Conservation (phyloP, 106 monocot species). For the Narthecium ossifragum region DNA sequence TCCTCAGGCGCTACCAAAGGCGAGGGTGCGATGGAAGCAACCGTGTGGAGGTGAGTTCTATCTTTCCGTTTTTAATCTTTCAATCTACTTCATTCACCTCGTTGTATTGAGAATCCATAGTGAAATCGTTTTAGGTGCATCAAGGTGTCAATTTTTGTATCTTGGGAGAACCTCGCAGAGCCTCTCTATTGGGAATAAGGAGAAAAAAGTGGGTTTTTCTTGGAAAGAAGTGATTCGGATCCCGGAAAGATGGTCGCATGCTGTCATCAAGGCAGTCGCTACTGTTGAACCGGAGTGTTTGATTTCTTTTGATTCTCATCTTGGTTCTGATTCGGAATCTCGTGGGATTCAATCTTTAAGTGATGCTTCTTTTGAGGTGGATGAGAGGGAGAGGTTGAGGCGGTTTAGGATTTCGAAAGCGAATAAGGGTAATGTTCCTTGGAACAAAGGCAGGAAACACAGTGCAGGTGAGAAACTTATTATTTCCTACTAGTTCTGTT, state of each 20-base stretch:
- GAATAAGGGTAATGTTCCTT: conserved; percentile 91
- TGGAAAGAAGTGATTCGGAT: conserved; percentile 29
- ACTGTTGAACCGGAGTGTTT: conserved; percentile 35
- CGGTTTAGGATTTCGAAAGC: conserved; percentile 81
- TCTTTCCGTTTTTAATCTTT: not conserved
- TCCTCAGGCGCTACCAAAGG: not conserved
- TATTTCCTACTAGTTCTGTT: not conserved
- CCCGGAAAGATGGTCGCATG: conserved; percentile 5
- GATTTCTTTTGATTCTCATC: conserved; percentile 14
- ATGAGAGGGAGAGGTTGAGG: conserved; percentile 63
- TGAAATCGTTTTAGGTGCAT: conserved; percentile 9
- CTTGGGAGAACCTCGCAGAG: conserved; percentile 16
- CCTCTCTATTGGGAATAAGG: conserved; percentile 9
- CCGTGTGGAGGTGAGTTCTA: not conserved
- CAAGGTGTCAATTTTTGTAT: conserved; percentile 19
- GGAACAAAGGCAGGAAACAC: conserved; percentile 97
- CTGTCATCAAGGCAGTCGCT: conserved; percentile 41
- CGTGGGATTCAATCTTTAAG: conserved; percentile 16
- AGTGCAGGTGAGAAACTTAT: conserved; percentile 50
- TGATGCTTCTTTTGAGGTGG: conserved; percentile 35
- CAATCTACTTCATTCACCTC: not conserved
- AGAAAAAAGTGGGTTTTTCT: conserved; percentile 10
- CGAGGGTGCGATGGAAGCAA: not conserved
- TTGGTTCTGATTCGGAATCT: conserved; percentile 23
- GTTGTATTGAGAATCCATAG: conserved; percentile 9